Conservation (phyloP, 2,329 filamentous ascomycete species). For the Cryoendolithus antarcticus region DNA sequence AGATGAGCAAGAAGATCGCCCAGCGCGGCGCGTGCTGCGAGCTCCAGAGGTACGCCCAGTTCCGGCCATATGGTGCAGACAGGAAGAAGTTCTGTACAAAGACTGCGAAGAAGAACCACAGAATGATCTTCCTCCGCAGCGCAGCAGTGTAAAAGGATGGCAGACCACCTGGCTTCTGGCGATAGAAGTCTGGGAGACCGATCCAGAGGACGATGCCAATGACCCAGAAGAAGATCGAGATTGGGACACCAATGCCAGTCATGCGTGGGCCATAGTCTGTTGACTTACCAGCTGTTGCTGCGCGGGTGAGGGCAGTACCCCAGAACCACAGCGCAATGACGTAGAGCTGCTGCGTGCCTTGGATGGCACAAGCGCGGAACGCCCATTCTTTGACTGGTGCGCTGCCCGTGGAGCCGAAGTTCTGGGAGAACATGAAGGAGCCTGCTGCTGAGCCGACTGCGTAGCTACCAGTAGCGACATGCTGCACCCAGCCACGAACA, state of each 20-base stretch:
- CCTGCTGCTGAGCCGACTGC: conserved; percentile 50
- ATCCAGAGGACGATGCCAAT: conserved; percentile 44
- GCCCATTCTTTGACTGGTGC: conserved; percentile 52
- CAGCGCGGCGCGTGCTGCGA: conserved; percentile 44
- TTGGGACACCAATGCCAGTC: conserved; percentile 43
- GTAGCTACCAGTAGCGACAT: conserved; percentile 50
- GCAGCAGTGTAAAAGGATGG: conserved; percentile 54
- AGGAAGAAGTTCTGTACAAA: conserved; percentile 57
- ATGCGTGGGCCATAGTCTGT: conserved; percentile 13
- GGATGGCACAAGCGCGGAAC: conserved; percentile 52
- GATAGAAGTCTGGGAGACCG: conserved; percentile 55
- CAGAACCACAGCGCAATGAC: conserved; percentile 55
- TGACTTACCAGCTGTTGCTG: not conserved
- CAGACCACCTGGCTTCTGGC: conserved; percentile 49
- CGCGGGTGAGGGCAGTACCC: conserved; percentile 33
- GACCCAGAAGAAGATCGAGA: conserved; percentile 44
- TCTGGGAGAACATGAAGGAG: conserved; percentile 53
- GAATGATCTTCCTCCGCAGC: conserved; percentile 49
- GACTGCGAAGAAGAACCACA: conserved; percentile 56
- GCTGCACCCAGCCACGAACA: conserved; percentile 43
- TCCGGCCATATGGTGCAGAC: conserved; percentile 52
- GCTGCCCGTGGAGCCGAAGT: conserved; percentile 41
- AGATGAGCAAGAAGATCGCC: conserved; percentile 44
- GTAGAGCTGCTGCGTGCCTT: conserved; percentile 56
- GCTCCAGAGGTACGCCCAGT: conserved; percentile 53